phyloP scores from a whole-genome alignment of 139 green algal genomes.

The Closterium sp. region DNA sequence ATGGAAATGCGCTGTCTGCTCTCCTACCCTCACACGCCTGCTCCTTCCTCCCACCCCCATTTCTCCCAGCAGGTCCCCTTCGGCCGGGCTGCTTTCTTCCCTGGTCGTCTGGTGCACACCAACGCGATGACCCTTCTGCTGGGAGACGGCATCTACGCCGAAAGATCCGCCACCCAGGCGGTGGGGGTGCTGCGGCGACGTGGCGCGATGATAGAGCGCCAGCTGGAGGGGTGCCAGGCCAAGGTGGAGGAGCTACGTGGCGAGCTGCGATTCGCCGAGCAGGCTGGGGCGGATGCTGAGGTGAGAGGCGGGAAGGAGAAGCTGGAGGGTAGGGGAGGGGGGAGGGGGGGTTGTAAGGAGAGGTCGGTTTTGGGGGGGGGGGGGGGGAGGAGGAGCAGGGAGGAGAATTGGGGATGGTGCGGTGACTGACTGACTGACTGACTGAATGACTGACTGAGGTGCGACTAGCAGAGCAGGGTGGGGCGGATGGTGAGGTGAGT shows the following conservation, averaged over 20 bases:
- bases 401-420: too few species aligned
- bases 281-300: not conserved
- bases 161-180: constrained; percentile 4
- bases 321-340: not conserved
- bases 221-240: not conserved
- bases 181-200: not conserved
- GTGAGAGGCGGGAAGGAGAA: not conserved
- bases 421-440: too few species aligned
- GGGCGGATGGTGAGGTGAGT: too few species aligned
- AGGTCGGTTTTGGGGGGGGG: too few species aligned
- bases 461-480: too few species aligned
- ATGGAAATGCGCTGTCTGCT: too few species aligned
- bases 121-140: constrained; percentile 1
- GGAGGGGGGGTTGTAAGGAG: too few species aligned
- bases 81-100: not conserved
- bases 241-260: not conserved
- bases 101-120: constrained; percentile 3
- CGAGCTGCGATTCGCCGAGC: not conserved
- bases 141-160: not conserved
- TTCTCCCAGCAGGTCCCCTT: not conserved
- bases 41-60: too few species aligned
- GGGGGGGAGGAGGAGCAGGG: too few species aligned
- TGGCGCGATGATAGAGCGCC: not conserved
- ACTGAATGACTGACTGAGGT: too few species aligned
- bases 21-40: not conserved